Evolutionary conservation across 345 rosid species (phyloP), one percentile per base, ranked within the genome.

Genomic region (Diplotaxis tenuifolia): DNA sequence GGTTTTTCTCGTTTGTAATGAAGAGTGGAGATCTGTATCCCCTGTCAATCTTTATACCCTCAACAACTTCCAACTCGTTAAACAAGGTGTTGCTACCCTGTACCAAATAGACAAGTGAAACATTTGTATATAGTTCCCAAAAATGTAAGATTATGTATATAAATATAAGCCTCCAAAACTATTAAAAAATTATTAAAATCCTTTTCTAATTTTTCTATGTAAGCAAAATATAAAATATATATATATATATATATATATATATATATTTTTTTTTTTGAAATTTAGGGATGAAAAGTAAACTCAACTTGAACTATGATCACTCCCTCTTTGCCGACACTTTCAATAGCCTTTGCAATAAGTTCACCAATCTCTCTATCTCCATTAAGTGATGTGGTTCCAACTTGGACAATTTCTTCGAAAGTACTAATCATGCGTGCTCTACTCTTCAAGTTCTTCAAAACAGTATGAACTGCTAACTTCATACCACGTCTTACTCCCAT

Each of bases 321-420:
- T 74, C 99, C 99, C 82, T 96, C 99, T 78, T 96, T 96, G 73
- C 99, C 99, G 7, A 96, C 99, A 75, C 92, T 96, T 78, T 96
- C 99, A 98, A 96, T 96, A 22, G 99, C 99, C 73, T 92, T 96
- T 12, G 99, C 99, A 57, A 96, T 96, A 70, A 96, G 72, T 68
- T 96, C 98, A 25, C 99, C 99, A 61, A 96, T 96, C 78, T 96
- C 99, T 55, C 97, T 86, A 68, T 96, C 99, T 10, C 99, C 99
- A 80, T 96, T 96, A 42, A 98, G 87, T 16, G 99, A 96, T 65
- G 92, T 96, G 28, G 98, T 96, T 63, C 99, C 99, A 78, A 96
- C 99, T 89, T 89, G 79, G 6, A 96, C 99, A 29, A 95, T 95
- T 79, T 95, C 99, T 78, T 95, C 99, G 0, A 98, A 95, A 56